These are phyloP conservation scores for Wickerhamiella galacta DNA, from an alignment of 805 yeast genomes.

Conservation along the genomic window DNA sequence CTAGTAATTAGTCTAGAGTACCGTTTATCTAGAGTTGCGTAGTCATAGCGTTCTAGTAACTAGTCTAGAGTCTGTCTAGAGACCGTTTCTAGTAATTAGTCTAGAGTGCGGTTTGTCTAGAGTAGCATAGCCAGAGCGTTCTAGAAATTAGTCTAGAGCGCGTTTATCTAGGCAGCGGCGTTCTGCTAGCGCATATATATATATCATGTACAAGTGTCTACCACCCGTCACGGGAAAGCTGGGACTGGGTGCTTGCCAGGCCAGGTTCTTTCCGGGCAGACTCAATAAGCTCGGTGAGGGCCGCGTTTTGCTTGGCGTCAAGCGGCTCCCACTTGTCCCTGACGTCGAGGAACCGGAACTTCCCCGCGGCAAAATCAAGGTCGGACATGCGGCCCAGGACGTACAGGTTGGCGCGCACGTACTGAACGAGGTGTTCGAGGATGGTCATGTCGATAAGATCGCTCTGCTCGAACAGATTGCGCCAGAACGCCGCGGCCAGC, in stretches of 20 bases:
- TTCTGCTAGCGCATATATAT: too few species aligned
- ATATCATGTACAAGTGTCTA: slow-evolving; percentile 6
- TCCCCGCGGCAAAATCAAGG: slow-evolving; percentile 84
- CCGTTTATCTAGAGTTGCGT: too few species aligned
- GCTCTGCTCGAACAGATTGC: slow-evolving; percentile 81
- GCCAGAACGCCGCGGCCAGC: slow-evolving; percentile 30
- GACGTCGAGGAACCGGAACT: slow-evolving; percentile 71
- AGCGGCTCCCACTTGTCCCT: slow-evolving; percentile 59
- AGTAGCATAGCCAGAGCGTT: too few species aligned
- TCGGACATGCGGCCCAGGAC: slow-evolving; percentile 75
- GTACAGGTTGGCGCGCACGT: slow-evolving; percentile 76
- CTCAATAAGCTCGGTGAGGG: slow-evolving; percentile 15
- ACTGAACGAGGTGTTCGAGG: slow-evolving; percentile 76
- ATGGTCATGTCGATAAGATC: slow-evolving; percentile 66
- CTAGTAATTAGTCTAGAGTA: too few species aligned
- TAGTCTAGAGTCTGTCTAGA: too few species aligned
- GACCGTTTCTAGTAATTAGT: too few species aligned
- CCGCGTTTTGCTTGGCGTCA: slow-evolving; percentile 39
- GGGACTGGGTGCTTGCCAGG: slow-evolving; percentile 10
- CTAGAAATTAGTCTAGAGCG: too few species aligned
- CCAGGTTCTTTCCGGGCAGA: slow-evolving; percentile 14
- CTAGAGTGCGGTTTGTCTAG: too few species aligned
- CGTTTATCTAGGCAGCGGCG: too few species aligned
- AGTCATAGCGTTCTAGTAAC: too few species aligned
- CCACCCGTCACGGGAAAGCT: slow-evolving; percentile 16